A percentile compares a stretch with the other conserved stretches of the same genome.
Evolutionary conservation across 306 rosid species (phyloP).

Genomic region (Acacia crassicarpa): DNA sequence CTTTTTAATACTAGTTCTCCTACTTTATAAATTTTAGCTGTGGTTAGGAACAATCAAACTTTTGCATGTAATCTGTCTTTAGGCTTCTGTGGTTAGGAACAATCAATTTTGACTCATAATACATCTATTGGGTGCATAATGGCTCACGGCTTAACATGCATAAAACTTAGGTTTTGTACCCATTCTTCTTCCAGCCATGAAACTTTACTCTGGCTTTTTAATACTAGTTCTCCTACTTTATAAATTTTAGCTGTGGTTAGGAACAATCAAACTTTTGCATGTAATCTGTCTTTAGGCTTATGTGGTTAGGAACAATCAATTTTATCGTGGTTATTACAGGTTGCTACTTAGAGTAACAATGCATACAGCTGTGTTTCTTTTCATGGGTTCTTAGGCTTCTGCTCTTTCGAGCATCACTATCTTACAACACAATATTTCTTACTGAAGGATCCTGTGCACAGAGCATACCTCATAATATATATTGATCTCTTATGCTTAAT

Average conservation of each 20-base stretch:
- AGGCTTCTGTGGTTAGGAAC: not conserved
- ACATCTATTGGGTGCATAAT: not conserved
- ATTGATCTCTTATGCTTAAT: slow-evolving; percentile 22
- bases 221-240: not conserved
- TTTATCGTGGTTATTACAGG: not conserved
- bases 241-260: not conserved
- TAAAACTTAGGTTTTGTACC: not conserved
- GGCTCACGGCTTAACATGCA: slow-evolving; percentile 3
- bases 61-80: not conserved
- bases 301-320: not conserved
- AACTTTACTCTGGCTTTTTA: not conserved
- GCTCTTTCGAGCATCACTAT: not conserved
- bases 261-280: not conserved
- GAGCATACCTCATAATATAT: not conserved
- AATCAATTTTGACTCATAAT: not conserved
- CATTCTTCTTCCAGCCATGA: not conserved
- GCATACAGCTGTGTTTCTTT: not conserved
- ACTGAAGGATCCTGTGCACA: slow-evolving; percentile 1
- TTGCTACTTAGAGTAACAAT: slow-evolving; percentile 20
- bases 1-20: not conserved
- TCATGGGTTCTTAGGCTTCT: slow-evolving; percentile 4
- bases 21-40: not conserved
- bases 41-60: not conserved
- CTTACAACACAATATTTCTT: not conserved
- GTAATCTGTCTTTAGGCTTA: not conserved